These are phyloP conservation scores for Castanea mollissima DNA, from an alignment of 306 rosid species.

Conservation along the genomic window DNA sequence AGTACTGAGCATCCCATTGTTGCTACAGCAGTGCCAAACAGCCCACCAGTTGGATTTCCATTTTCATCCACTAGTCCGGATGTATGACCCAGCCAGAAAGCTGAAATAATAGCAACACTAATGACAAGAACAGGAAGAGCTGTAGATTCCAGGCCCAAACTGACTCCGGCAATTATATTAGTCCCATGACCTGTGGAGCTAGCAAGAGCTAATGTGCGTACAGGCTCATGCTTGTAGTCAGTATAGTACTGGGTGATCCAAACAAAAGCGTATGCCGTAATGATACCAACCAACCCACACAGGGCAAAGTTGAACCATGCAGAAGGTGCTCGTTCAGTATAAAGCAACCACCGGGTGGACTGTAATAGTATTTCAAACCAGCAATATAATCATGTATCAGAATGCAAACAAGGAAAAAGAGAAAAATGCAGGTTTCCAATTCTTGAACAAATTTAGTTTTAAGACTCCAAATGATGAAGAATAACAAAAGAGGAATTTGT, in stretches of 20 bases:
- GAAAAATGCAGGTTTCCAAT: conserved; percentile 14
- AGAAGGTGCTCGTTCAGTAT: conserved; percentile 96
- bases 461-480: conserved; percentile 10
- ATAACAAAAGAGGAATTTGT: neutral
- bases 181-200: conserved; percentile 98
- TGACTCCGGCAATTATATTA: conserved; percentile 95
- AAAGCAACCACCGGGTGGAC: conserved; percentile 98
- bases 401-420: conserved; percentile 1
- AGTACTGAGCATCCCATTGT: conserved; percentile 99
- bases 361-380: conserved; percentile 38
- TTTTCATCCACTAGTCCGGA: conserved; percentile 80
- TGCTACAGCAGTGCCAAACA: conserved; percentile 98
- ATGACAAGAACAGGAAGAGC: conserved; percentile 98
- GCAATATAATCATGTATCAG: conserved; percentile 13
- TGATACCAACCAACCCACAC: conserved; percentile 95
- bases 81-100: conserved; percentile 90
- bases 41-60: conserved; percentile 92
- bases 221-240: conserved; percentile 97
- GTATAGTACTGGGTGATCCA: conserved; percentile 94
- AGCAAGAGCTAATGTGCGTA: conserved; percentile 88
- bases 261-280: conserved; percentile 86
- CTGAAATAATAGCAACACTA: conserved; percentile 82
- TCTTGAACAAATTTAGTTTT: conserved; percentile 12
- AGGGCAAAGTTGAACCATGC: conserved; percentile 98
- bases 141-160: conserved; percentile 98